Percentiles rank a stretch among this genome's conserved stretches.
Conservation (phyloP, 2,329 filamentous ascomycete species). For the Paraphaeosphaeria sporulosa region DNA sequence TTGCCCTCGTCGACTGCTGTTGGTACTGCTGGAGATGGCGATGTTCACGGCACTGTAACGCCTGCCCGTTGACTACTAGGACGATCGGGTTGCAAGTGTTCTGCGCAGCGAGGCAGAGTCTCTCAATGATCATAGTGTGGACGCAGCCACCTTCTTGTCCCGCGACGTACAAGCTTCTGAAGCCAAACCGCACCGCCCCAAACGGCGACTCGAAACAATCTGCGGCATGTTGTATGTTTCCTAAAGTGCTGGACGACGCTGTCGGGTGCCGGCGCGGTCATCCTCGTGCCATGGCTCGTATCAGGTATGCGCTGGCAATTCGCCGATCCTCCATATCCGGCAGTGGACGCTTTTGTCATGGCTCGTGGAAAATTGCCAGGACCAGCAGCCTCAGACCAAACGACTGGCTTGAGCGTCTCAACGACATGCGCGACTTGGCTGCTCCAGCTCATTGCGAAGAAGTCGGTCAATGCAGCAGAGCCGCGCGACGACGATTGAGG, state of each 20-base stretch:
- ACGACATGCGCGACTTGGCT: constrained; percentile 17
- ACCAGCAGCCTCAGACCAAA: constrained; percentile 29
- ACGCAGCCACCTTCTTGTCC: constrained; percentile 8
- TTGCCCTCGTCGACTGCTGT: not conserved
- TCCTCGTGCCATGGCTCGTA: constrained; percentile 14
- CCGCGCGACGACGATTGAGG: constrained; percentile 33
- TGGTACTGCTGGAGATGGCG: not conserved
- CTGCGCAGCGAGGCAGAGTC: constrained; percentile 38
- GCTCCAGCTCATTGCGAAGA: constrained; percentile 24
- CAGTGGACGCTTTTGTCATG: constrained; percentile 7
- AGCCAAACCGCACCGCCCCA: constrained; percentile 4
- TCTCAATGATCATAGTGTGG: constrained; percentile 30
- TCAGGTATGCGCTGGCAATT: constrained; percentile 37
- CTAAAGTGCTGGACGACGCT: not conserved
- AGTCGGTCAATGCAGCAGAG: constrained; percentile 46
- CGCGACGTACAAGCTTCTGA: constrained; percentile 18
- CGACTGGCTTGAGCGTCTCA: constrained; percentile 41
- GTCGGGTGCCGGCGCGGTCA: not conserved
- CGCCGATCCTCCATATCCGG: constrained; percentile 21
- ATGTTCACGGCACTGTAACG: not conserved
- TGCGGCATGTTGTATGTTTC: constrained; percentile 3
- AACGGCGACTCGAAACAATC: constrained; percentile 3
- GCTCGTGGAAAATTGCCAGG: constrained; percentile 24
- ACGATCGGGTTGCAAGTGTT: constrained; percentile 5
- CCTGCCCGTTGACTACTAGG: not conserved